Evolutionary conservation across 2,329 filamentous ascomycete species (phyloP).

Genomic region (Epichloe gansuensis): DNA sequence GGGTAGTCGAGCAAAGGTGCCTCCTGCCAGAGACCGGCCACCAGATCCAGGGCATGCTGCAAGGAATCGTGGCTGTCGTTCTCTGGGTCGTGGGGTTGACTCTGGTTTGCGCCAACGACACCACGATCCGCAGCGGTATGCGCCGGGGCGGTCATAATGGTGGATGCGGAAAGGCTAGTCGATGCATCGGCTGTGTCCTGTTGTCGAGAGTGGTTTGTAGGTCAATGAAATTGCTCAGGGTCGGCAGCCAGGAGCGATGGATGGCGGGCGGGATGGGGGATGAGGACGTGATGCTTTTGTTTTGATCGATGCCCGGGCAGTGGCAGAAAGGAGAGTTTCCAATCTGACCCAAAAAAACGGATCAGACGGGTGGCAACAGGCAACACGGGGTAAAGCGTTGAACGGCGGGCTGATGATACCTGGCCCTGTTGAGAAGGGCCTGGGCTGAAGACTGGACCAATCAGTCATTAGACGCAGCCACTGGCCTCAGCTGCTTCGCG

Average conservation of each 20-base stretch:
- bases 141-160: constrained; percentile 9
- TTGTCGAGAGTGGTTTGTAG: neutral
- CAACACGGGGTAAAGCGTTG: too few species aligned
- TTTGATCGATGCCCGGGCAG: neutral
- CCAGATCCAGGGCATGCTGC: constrained; percentile 31
- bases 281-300: neutral
- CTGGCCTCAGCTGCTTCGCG: too few species aligned
- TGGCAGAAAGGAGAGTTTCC: neutral
- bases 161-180: neutral
- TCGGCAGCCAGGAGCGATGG: neutral
- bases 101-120: constrained; percentile 1
- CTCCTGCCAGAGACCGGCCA: constrained; percentile 49
- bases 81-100: neutral
- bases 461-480: too few species aligned
- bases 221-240: neutral
- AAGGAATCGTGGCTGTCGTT: constrained; percentile 5
- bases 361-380: neutral
- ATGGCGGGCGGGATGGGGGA: neutral
- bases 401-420: too few species aligned
- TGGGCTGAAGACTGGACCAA: too few species aligned
- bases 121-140: constrained; percentile 5
- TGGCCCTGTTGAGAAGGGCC: too few species aligned
- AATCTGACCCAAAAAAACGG: neutral
- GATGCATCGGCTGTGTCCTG: constrained; percentile 2
- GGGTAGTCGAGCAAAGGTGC: constrained; percentile 45